Base-by-base conservation (phyloP, 2,329 filamentous ascomycete genomes). In the Verticillium isaacii region DNA sequence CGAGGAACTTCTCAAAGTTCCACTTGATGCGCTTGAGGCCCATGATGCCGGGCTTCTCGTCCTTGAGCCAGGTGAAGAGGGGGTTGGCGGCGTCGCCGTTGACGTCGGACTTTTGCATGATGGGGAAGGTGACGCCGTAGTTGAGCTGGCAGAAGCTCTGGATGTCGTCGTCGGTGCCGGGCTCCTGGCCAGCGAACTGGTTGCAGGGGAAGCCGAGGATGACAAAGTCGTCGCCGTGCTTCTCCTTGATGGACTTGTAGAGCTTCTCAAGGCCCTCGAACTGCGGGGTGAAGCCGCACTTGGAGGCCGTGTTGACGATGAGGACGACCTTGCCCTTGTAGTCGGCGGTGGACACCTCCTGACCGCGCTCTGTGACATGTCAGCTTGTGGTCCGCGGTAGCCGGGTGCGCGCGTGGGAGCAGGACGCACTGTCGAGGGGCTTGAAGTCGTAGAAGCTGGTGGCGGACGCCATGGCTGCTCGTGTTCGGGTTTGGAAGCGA, bases 1-100 rank as follows among this genome's bases (percentile, higher is more conserved):
- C 82, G 66, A 99, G 80, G 79, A 97, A 99, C 86, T 99, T 99
- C 78, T 99, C 95, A 81, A 98, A 99, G 80, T 99, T 99, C 95
- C 95, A 99, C 89, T 98, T 97, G 71, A 99, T 83, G 65, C 89
- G 79, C 88, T 96, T 94, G 72, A 98, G 75, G 23, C 95, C 95
- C 79, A 98, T 79, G 61, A 97, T 72, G 25, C 95, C 93, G 1
- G 94, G 85, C 82, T 92, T 89, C 77, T 88, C 79, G 54, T 78
- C 76, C 82, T 89, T 90, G 72, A 90, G 76, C 85, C 85, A 99
- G 73, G 90, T 84, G 76, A 84, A 98, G 41, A 97, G 77, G 1
- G 93, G 93, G 69, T 87, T 86, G 57, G 93, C 90, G 34, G 87
- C 82, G 69, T 90, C 86, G 70, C 95, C 95, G 75, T 99, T 99